Evolutionary conservation across 805 yeast genomes (phyloP).

Genomic region (Scheffersomyces stipitis): DNA sequence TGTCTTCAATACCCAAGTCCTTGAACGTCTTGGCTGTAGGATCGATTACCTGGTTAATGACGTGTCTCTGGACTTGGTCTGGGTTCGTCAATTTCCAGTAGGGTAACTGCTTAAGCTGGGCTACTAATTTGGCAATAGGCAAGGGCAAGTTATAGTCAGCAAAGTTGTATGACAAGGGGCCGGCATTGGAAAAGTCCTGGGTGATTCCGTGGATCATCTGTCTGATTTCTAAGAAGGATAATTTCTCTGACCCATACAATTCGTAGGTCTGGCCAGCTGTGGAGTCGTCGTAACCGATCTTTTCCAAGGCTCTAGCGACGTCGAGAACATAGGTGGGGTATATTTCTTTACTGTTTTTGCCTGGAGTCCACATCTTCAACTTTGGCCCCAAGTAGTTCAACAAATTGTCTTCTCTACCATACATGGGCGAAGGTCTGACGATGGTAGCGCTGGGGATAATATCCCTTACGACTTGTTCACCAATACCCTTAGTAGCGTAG

Average conservation of each 20-base stretch:
- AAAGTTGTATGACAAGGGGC: conserved; percentile 43
- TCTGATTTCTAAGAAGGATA: conserved; percentile 61
- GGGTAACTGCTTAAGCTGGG: conserved; percentile 40
- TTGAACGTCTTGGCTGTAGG: conserved; percentile 59
- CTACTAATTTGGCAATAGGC: conserved; percentile 44
- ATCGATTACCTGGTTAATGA: conserved; percentile 64
- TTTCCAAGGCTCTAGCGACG: conserved; percentile 76
- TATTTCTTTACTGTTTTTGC: conserved; percentile 59
- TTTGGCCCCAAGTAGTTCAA: conserved; percentile 58
- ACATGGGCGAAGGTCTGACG: conserved; percentile 82
- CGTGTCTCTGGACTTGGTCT: conserved; percentile 74
- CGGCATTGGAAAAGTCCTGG: conserved; percentile 45
- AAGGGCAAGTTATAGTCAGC: conserved; percentile 47
- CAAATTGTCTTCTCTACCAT: conserved; percentile 70
- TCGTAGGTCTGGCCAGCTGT: conserved; percentile 77
- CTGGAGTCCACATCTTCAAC: conserved; percentile 63
- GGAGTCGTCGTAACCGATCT: conserved; percentile 76
- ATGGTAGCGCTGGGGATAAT: conserved; percentile 74
- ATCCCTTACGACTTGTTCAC: conserved; percentile 69
- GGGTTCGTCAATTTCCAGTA: conserved; percentile 57
- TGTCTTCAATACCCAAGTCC: conserved; percentile 63
- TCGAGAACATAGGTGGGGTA: conserved; percentile 77
- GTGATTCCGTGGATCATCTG: conserved; percentile 68
- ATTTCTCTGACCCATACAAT: conserved; percentile 68
- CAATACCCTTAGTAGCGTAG: conserved; percentile 76